Conservation (phyloP, 306 rosid species). For the Oxytropis ochrocephala region DNA sequence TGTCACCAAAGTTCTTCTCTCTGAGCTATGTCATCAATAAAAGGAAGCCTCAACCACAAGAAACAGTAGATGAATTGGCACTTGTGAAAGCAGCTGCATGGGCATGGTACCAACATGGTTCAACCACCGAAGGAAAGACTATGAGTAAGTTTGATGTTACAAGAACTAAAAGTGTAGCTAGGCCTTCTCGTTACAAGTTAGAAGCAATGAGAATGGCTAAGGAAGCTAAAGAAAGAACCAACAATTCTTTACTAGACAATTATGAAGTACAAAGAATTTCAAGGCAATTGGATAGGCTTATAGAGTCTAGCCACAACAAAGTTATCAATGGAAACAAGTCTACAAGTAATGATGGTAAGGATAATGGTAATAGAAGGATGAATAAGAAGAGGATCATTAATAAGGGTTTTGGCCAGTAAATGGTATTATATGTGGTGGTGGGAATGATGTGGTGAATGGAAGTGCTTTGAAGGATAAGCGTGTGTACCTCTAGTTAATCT, state of each 20-base stretch:
- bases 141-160: slow-evolving; percentile 29
- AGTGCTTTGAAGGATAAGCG: background rate
- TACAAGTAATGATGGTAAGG: no score
- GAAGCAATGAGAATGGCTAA: slow-evolving; percentile 40
- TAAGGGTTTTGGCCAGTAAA: slow-evolving; percentile 35
- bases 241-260: slow-evolving; percentile 50
- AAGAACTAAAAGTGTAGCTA: background rate
- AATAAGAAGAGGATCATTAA: slow-evolving; percentile 16
- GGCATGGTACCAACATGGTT: slow-evolving; percentile 78
- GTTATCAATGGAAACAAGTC: background rate
- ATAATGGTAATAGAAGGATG: background rate
- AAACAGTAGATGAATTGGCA: slow-evolving; percentile 6
- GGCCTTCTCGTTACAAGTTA: slow-evolving; percentile 68
- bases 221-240: background rate
- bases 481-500: slow-evolving; percentile 1
- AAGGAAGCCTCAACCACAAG: slow-evolving; percentile 9
- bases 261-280: slow-evolving; percentile 58
- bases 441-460: slow-evolving; percentile 35
- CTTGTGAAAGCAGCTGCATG: slow-evolving; percentile 78
- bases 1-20: slow-evolving; percentile 12
- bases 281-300: slow-evolving; percentile 31
- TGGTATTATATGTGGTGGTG: slow-evolving; percentile 32
- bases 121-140: slow-evolving; percentile 36
- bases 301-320: slow-evolving; percentile 18
- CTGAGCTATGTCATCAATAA: slow-evolving; percentile 21